phyloP scores from a whole-genome alignment of 768 basidiomycete species.

The Pisolithus tinctorius region DNA sequence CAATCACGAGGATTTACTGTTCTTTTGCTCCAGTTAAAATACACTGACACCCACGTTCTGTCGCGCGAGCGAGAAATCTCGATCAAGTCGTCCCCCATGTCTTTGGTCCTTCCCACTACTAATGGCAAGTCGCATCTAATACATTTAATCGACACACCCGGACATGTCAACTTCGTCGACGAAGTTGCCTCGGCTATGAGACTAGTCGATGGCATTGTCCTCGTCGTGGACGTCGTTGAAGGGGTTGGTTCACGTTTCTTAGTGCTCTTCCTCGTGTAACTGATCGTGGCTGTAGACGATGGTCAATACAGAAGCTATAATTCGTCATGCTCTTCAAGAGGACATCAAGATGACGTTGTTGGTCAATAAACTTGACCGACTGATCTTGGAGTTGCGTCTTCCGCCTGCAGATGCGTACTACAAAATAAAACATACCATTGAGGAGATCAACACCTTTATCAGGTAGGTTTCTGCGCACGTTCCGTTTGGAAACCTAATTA shows the following conservation, averaged over 20 bases:
- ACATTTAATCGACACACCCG: slow-evolving; percentile 94
- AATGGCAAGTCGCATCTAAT: slow-evolving; percentile 89
- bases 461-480: slow-evolving; percentile 43
- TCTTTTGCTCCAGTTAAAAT: slow-evolving; percentile 58
- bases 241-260: slow-evolving; percentile 53
- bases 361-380: slow-evolving; percentile 95
- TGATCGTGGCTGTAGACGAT: slow-evolving; percentile 53
- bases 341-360: slow-evolving; percentile 85
- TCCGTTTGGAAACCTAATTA: neutral
- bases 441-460: slow-evolving; percentile 96
- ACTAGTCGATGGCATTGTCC: slow-evolving; percentile 81
- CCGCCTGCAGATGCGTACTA: slow-evolving; percentile 96
- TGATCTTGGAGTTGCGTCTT: slow-evolving; percentile 93
- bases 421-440: slow-evolving; percentile 98
- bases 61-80: slow-evolving; percentile 88
- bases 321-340: slow-evolving; percentile 88
- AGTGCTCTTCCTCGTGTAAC: slow-evolving; percentile 2
- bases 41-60: slow-evolving; percentile 92
- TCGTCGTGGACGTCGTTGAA: slow-evolving; percentile 98
- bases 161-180: slow-evolving; percentile 98
- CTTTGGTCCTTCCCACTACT: slow-evolving; percentile 78
- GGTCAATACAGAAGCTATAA: slow-evolving; percentile 84
- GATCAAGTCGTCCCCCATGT: slow-evolving; percentile 96
- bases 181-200: slow-evolving; percentile 88
- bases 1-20: slow-evolving; percentile 15